These are phyloP conservation scores for Pilaira anomala DNA, from an alignment of 192 early-diverging fungal genomes.

Conservation along the genomic window DNA sequence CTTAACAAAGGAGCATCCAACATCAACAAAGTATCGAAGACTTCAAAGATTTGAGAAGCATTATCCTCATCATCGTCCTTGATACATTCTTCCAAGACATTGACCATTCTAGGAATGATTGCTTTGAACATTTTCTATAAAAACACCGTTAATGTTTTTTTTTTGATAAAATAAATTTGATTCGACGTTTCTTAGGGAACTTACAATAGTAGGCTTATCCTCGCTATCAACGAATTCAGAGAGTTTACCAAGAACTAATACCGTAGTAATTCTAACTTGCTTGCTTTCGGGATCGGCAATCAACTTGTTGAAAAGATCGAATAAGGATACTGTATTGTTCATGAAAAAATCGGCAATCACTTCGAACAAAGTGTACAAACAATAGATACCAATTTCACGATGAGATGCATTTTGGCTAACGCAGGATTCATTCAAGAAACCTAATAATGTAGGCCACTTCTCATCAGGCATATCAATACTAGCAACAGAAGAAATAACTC, in stretches of 20 bases:
- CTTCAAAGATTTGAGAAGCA: conserved; percentile 76
- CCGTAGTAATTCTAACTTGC: conserved; percentile 73
- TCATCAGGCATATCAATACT: conserved; percentile 73
- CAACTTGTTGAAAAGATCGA: conserved; percentile 70
- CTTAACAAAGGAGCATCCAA: conserved; percentile 77
- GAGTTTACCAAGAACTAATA: conserved; percentile 42
- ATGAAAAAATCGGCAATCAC: conserved; percentile 70
- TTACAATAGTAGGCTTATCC: conserved; percentile 52
- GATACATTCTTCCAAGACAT: conserved; percentile 76
- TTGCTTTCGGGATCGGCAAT: conserved; percentile 83
- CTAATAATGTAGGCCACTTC: conserved; percentile 75
- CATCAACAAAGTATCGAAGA: conserved; percentile 80
- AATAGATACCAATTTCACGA: conserved; percentile 84
- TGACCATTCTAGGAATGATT: conserved; percentile 80
- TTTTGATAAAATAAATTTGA: too few species aligned
- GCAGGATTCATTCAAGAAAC: conserved; percentile 79
- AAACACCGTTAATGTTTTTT: background rate
- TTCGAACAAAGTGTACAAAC: conserved; percentile 86
- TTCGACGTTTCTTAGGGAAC: too few species aligned
- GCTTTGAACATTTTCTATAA: conserved; percentile 57
- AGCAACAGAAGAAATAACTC: conserved; percentile 88
- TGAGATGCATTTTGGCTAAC: conserved; percentile 67
- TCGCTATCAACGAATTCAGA: conserved; percentile 18
- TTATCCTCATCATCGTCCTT: conserved; percentile 70
- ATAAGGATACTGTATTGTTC: conserved; percentile 60